Evolutionary conservation across 73 alveolate genomes (phyloP).

Genomic region (Durusdinium trenchii): DNA sequence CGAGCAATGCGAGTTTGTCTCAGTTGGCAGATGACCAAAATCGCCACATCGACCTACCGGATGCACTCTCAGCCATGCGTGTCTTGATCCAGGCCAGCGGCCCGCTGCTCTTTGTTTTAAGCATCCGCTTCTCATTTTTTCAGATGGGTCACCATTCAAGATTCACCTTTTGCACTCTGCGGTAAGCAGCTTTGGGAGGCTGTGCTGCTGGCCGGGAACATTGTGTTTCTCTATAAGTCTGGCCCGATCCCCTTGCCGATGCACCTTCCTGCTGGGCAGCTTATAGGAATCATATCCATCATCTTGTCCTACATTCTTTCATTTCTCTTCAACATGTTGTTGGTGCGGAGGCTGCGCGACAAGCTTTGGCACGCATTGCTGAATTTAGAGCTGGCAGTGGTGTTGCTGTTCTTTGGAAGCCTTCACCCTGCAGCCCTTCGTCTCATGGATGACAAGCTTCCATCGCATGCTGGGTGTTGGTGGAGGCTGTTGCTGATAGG

Average conservation of each 20-base stretch:
- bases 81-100: too few species aligned
- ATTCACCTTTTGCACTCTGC: too few species aligned
- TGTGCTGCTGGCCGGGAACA: slow-evolving; percentile 1
- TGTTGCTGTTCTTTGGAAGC: not conserved
- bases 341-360: not conserved
- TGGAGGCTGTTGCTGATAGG: not conserved
- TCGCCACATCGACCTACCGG: too few species aligned
- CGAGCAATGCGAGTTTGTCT: not conserved
- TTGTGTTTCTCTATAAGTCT: not conserved
- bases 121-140: too few species aligned
- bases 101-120: too few species aligned
- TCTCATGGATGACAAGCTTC: not conserved
- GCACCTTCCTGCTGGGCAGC: not conserved
- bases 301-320: not conserved
- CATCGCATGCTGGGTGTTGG: not conserved
- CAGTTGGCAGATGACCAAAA: too few species aligned
- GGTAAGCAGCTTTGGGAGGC: too few species aligned
- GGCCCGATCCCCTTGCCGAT: slow-evolving; percentile 9
- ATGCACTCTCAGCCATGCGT: too few species aligned
- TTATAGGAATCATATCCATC: not conserved
- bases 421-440: not conserved
- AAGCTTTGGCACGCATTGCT: not conserved
- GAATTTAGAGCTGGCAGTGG: not conserved
- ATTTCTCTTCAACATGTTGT: not conserved
- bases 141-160: too few species aligned